These are phyloP conservation scores for Diutina mesorugosa DNA, from an alignment of 1,139 yeast genomes.

Conservation along the genomic window DNA sequence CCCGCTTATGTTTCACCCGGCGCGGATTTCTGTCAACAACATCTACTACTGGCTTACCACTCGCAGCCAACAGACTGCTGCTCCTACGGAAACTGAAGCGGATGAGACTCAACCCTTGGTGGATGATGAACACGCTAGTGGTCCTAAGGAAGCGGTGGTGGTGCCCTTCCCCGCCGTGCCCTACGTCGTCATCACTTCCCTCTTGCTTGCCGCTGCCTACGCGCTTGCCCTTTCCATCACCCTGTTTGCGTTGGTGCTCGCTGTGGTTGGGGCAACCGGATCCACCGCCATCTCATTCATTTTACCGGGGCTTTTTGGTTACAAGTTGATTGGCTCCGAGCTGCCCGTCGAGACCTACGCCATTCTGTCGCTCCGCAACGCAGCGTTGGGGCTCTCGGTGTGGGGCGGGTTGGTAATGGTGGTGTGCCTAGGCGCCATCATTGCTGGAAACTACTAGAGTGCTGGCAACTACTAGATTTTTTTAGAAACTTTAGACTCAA, in stretches of 20 bases:
- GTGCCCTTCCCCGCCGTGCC: conserved; percentile 41
- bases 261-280: conserved; percentile 51
- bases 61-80: not conserved
- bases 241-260: conserved; percentile 43
- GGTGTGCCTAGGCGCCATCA: conserved; percentile 21
- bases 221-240: conserved; percentile 28
- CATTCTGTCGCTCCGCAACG: not conserved
- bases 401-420: conserved; percentile 34
- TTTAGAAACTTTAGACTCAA: no score
- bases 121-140: conserved; percentile 3
- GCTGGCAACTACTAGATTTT: not conserved
- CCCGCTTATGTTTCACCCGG: conserved; percentile 90
- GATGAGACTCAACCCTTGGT: conserved; percentile 9
- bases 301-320: conserved; percentile 47
- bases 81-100: not conserved
- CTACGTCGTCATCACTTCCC: conserved; percentile 35
- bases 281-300: conserved; percentile 48
- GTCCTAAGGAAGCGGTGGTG: conserved; percentile 8
- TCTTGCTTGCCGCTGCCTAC: conserved; percentile 31
- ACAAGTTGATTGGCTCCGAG: conserved; percentile 23
- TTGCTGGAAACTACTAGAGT: not conserved
- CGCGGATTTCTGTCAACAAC: conserved; percentile 74
- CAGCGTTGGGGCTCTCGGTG: conserved; percentile 16
- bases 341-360: not conserved
- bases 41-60: conserved; percentile 37